Base-by-base conservation (phyloP, 176 grass and related monocot species). In the Sorghum bicolor region DNA sequence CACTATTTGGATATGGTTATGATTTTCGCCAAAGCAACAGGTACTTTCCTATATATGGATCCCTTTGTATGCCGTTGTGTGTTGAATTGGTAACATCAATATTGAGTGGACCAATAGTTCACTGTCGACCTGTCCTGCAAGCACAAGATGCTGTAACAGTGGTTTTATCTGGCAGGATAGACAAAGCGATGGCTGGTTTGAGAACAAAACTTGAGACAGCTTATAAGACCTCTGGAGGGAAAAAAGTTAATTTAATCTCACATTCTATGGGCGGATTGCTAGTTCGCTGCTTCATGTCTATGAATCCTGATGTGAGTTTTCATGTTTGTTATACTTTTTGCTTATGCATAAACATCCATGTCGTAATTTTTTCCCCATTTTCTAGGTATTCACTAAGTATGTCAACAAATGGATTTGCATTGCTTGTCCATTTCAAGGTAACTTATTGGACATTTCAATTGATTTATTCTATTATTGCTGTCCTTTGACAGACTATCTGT, bases 261-360 rank as follows among this genome's bases (percentile, higher is more conserved):
- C 96, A 98, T 86, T 98, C 96, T 69, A 98, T 98, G 96, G 96
- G 96, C 22, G 96, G 96, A 88, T 86, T 98, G 85, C 93, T 98
- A 77, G 86, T 98, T 25, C 70, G 85, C 66, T 93, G 91, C 87
- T 95, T 95, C 90, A 88, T 95, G 81, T 94, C 96, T 48, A 71
- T 93, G 72, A 80, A 98, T 75, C 90, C 60, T 92, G 92, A 98
- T 88, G 96, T 98, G 67, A 77, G 92, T 84, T 85, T 41, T 90
- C 69, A 41, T 81, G 34, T 86, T 88, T 84, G 6, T 17, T 43
- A 63, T 65, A 6, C 66, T 5, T 70, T 5, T 76, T 83, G 32
- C 58, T 81, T 77, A 40, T 38, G 48, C 64, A 64, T 28, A 68
- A 61, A 65, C 37, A 60, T 84, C 37, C 13, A 14, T 84, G 8